Conservation (phyloP, 2,329 filamentous ascomycete species). For the Clonostachys byssicola region DNA sequence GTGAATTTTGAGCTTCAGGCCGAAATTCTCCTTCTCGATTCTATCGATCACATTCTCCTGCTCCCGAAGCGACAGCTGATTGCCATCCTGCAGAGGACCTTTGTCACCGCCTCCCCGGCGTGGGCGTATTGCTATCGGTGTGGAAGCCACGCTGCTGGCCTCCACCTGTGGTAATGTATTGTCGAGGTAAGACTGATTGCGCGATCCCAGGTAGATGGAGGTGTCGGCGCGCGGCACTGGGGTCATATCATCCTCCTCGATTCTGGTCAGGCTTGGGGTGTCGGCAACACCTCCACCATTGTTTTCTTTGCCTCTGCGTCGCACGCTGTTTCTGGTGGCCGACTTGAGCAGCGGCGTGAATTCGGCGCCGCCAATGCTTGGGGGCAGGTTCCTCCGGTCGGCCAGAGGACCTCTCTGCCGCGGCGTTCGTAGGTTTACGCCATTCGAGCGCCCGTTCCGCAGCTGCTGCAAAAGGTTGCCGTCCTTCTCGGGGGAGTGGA, state of each 20-base stretch:
- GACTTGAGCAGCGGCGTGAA: conserved; percentile 93
- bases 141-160: conserved; percentile 78
- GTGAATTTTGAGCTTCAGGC: conserved; percentile 93
- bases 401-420: conserved; percentile 67
- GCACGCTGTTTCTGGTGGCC: conserved; percentile 68
- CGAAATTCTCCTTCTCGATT: conserved; percentile 98
- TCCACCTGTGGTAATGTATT: conserved; percentile 72
- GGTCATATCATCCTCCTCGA: conserved; percentile 70
- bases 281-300: conserved; percentile 41
- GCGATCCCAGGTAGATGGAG: conserved; percentile 64
- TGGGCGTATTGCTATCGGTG: conserved; percentile 69
- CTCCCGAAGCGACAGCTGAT: conserved; percentile 86
- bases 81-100: conserved; percentile 76
- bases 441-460: conserved; percentile 58
- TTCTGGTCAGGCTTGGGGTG: conserved; percentile 65
- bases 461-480: conserved; percentile 70
- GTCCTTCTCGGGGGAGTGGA: conserved; percentile 70
- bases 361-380: conserved; percentile 64
- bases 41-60: conserved; percentile 94
- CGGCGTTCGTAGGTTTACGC: conserved; percentile 66
- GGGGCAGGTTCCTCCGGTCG: conserved; percentile 67
- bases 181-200: conserved; percentile 60
- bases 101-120: conserved; percentile 54
- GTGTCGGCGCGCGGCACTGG: conserved; percentile 70
- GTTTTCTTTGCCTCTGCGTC: conserved; percentile 59